phyloP scores from a whole-genome alignment of 495 filamentous ascomycete genomes.

The Clavariopsis aquatica region DNA sequence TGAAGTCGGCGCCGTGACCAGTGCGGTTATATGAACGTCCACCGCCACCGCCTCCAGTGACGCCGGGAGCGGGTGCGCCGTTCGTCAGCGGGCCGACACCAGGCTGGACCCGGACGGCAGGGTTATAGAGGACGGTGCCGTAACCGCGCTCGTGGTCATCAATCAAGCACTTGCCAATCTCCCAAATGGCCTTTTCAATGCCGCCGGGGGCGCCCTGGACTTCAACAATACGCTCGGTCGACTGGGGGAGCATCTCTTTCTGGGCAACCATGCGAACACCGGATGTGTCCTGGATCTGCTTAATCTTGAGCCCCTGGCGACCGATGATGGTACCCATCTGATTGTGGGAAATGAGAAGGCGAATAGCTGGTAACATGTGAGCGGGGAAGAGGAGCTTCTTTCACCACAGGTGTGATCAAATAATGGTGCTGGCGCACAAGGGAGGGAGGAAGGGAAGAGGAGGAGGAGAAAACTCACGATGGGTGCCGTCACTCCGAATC shows the following conservation, averaged over 20 bases:
- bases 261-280: slow-evolving; percentile 98
- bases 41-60: slow-evolving; percentile 48
- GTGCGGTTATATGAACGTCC: slow-evolving; percentile 83
- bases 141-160: slow-evolving; percentile 97
- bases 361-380: slow-evolving; percentile 66
- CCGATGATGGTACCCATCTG: slow-evolving; percentile 99
- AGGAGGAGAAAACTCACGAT: no score
- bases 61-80: slow-evolving; percentile 40
- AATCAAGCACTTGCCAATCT: slow-evolving; percentile 97
- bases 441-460: no score
- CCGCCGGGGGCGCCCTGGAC: slow-evolving; percentile 91
- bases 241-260: slow-evolving; percentile 99
- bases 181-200: slow-evolving; percentile 94
- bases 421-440: neutral
- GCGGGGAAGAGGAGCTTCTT: neutral
- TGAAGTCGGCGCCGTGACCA: slow-evolving; percentile 97
- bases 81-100: slow-evolving; percentile 55
- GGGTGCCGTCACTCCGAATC: slow-evolving; percentile 79
- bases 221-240: slow-evolving; percentile 97
- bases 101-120: slow-evolving; percentile 76
- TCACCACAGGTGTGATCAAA: neutral
- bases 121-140: slow-evolving; percentile 95
- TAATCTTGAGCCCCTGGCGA: slow-evolving; percentile 94
- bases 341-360: slow-evolving; percentile 97
- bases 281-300: slow-evolving; percentile 96